Conservation (phyloP, 2,329 filamentous ascomycete genomes). For the Claviceps monticola region DNA sequence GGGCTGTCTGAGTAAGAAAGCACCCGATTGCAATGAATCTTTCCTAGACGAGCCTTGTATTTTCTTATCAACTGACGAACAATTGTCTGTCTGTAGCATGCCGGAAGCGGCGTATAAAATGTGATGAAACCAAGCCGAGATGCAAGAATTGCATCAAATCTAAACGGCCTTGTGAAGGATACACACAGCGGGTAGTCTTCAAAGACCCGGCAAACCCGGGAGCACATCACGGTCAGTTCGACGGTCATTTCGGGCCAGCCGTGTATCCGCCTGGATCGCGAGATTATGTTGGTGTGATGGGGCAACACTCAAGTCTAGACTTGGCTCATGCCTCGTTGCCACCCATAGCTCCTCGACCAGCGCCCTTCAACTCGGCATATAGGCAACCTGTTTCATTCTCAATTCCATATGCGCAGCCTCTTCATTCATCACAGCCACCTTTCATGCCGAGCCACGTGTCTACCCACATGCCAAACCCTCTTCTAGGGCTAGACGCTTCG, state of each 20-base stretch:
- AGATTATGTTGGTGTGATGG: slow-evolving; percentile 13
- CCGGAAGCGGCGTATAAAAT: slow-evolving; percentile 90
- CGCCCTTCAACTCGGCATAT: slow-evolving; percentile 15
- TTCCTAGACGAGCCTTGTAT: neutral
- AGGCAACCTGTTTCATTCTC: slow-evolving; percentile 6
- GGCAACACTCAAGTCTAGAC: slow-evolving; percentile 18
- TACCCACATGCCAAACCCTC: slow-evolving; percentile 10
- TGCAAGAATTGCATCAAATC: slow-evolving; percentile 81
- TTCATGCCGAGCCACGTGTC: slow-evolving; percentile 3
- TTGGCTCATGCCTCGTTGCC: slow-evolving; percentile 24
- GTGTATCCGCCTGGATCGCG: slow-evolving; percentile 29
- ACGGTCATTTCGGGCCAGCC: slow-evolving; percentile 29
- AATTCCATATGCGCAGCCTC: neutral
- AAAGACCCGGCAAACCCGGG: slow-evolving; percentile 42
- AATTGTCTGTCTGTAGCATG: slow-evolving; percentile 46
- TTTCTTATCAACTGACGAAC: slow-evolving; percentile 9
- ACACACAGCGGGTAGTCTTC: slow-evolving; percentile 69
- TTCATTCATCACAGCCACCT: neutral
- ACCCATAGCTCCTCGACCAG: slow-evolving; percentile 39
- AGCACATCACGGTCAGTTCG: slow-evolving; percentile 30
- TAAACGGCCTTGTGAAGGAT: slow-evolving; percentile 71
- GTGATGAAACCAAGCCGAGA: slow-evolving; percentile 74
- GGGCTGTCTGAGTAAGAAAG: slow-evolving; percentile 66
- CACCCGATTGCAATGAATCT: neutral
- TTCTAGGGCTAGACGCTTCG: slow-evolving; percentile 6